A percentile compares a stretch with the other conserved stretches of the same genome.
Conservation (phyloP, 2,329 filamentous ascomycete species). For the Alternaria rosae region DNA sequence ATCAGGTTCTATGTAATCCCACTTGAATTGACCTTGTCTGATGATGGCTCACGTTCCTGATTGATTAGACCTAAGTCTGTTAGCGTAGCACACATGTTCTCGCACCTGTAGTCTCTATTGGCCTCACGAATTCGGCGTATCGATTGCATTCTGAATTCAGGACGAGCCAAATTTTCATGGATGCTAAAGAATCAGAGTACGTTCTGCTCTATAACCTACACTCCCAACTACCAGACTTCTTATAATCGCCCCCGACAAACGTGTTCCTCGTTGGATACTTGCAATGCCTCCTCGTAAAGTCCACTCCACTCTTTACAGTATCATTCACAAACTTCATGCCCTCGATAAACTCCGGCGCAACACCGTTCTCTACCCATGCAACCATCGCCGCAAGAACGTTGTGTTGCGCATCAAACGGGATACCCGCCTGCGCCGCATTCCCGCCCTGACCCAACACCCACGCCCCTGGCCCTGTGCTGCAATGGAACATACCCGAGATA, state of each 20-base stretch:
- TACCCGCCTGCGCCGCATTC: slow-evolving; percentile 23
- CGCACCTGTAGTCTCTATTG: too few relatives aligned
- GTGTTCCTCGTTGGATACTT: slow-evolving; percentile 26
- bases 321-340: slow-evolving; percentile 49
- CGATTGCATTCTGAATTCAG: too few relatives aligned
- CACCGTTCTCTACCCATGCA: slow-evolving; percentile 52
- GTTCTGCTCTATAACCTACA: slow-evolving; percentile 18
- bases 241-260: slow-evolving; percentile 28
- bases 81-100: too few relatives aligned
- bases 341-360: slow-evolving; percentile 48
- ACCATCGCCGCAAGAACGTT: slow-evolving; percentile 53
- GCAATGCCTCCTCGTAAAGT: slow-evolving; percentile 58
- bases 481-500: slow-evolving; percentile 62
- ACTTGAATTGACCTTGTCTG: too few relatives aligned
- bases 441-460: slow-evolving; percentile 40
- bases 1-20: too few relatives aligned
- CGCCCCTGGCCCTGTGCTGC: slow-evolving; percentile 56
- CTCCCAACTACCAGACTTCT: slow-evolving; percentile 35
- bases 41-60: too few relatives aligned
- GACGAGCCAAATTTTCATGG: too few relatives aligned
- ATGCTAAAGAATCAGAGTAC: too few relatives aligned
- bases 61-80: too few relatives aligned
- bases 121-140: too few relatives aligned
- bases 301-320: slow-evolving; percentile 49
- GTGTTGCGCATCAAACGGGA: slow-evolving; percentile 19